These are phyloP conservation scores for Sugiyamaella americana DNA, from an alignment of 805 yeast genomes.

Conservation along the genomic window DNA sequence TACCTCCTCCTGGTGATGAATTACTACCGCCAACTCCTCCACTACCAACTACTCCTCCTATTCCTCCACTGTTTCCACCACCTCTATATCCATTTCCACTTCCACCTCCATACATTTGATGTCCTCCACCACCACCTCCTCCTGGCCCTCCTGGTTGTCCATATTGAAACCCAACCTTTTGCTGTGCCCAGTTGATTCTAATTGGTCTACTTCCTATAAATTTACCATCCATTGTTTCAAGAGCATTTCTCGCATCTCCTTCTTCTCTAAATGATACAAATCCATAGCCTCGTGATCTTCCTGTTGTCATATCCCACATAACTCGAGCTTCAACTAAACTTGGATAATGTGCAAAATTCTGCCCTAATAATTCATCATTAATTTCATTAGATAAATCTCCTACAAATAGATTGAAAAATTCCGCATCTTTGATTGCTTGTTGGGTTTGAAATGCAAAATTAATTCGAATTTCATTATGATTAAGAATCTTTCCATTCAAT, in stretches of 20 bases:
- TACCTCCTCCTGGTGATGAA: neutral
- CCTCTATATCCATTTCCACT: neutral
- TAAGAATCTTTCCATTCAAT: slow-evolving; percentile 48
- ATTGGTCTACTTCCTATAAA: slow-evolving; percentile 68
- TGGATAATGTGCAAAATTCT: slow-evolving; percentile 50
- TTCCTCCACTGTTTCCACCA: neutral
- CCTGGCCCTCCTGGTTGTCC: neutral
- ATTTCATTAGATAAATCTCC: slow-evolving; percentile 83
- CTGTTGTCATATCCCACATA: slow-evolving; percentile 97
- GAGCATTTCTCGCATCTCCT: slow-evolving; percentile 67
- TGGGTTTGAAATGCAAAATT: slow-evolving; percentile 85
- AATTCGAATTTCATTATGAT: slow-evolving; percentile 54
- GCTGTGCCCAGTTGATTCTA: slow-evolving; percentile 81
- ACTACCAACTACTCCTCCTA: neutral
- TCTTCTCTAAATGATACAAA: slow-evolving; percentile 69
- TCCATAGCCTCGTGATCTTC: slow-evolving; percentile 86
- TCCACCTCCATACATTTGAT: neutral
- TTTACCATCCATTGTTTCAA: slow-evolving; percentile 68
- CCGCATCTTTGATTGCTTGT: slow-evolving; percentile 47
- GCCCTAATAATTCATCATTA: slow-evolving; percentile 63
- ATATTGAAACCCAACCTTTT: slow-evolving; percentile 42
- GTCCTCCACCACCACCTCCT: neutral
- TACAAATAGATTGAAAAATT: slow-evolving; percentile 69
- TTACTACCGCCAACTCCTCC: neutral
- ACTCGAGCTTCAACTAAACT: slow-evolving; percentile 79